Base-by-base conservation (phyloP, 192 early-diverging fungal species). In the Obelidium mucronatum region DNA sequence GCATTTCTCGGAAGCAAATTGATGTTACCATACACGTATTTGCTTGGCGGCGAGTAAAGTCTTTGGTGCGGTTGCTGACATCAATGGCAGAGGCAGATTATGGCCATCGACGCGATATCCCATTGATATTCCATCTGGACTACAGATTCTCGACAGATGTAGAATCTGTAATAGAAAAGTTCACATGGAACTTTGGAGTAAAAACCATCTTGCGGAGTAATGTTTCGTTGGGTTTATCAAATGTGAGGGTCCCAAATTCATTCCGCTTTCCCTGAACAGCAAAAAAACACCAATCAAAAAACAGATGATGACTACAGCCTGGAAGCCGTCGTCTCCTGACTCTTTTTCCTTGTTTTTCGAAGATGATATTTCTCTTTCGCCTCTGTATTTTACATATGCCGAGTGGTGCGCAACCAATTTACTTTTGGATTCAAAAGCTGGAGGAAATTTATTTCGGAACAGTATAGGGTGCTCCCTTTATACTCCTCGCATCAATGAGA, bases 381-480 rank as follows among this genome's bases (percentile, higher is more conserved):
- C 78, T 2, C 75, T 81, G 8, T 81, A 36, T 66, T 81, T 77
- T 58, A 36, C 79, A 61, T 81, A 72, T 52, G 66, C 72, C n/a
- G 13, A n/a, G 6, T 81, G 60, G 58, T 81, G 80, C 56, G 59
- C 76, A 17, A 48, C 30, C 4, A 15, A 13, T 15, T 75, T 82
- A 40, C 48, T 81, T 4, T 37, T 36, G 19, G 26, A n/a, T 3
- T 3, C 58, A 11, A 3, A 15, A 33, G 22, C 42, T 26, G 19
- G 11, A 59, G 24, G 0, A 11, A 44, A 40, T 60, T 2, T 26
- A 15, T 35, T 11, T 13, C 3, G 13, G 37, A 39, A 33, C 11
- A 37, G 73, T 8, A 74, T 79, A 3, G 80, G 80, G 19, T 81
- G 80, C 72, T 64, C 74, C 24, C 79, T 81, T 11, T 81, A 81